Conservation (phyloP, 2,329 filamentous ascomycete species). For the Chrysoporthe cubensis region DNA sequence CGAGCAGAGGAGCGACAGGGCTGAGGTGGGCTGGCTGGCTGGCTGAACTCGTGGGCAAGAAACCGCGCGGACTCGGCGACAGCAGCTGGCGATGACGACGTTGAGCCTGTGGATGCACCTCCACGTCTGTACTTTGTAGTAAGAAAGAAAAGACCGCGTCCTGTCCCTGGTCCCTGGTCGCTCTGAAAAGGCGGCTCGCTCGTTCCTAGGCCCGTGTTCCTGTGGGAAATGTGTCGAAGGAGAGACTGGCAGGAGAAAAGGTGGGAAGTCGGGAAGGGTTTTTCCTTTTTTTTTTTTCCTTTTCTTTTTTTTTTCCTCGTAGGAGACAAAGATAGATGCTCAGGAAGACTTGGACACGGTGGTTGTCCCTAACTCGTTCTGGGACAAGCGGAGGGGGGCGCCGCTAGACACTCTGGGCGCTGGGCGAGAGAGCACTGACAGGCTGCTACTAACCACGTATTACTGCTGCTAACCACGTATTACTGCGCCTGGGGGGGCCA, state of each 20-base stretch:
- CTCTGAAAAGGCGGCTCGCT: background rate
- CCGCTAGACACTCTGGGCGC: background rate
- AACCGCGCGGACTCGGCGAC: slow-evolving; percentile 8
- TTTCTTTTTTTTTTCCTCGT: background rate
- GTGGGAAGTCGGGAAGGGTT: background rate
- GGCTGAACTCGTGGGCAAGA: slow-evolving; percentile 1
- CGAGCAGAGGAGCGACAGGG: background rate
- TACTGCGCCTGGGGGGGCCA: background rate
- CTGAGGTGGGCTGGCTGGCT: background rate
- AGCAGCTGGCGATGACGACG: slow-evolving; percentile 3
- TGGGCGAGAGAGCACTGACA: background rate
- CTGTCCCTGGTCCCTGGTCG: background rate
- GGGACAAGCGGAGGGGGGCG: slow-evolving; percentile 14
- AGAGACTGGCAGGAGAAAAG: slow-evolving; percentile 17
- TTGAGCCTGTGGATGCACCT: background rate
- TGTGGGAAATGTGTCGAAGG: slow-evolving; percentile 10
- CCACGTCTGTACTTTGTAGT: background rate
- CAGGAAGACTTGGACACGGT: background rate
- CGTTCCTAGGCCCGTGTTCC: background rate
- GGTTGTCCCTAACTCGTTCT: background rate
- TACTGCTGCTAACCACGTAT: background rate
- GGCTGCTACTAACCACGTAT: background rate
- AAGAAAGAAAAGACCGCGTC: background rate
- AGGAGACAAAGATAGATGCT: background rate
- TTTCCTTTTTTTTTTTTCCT: background rate